These are phyloP conservation scores for Tricholoma sp. DNA, from an alignment of 768 basidiomycete genomes.

Conservation along the genomic window DNA sequence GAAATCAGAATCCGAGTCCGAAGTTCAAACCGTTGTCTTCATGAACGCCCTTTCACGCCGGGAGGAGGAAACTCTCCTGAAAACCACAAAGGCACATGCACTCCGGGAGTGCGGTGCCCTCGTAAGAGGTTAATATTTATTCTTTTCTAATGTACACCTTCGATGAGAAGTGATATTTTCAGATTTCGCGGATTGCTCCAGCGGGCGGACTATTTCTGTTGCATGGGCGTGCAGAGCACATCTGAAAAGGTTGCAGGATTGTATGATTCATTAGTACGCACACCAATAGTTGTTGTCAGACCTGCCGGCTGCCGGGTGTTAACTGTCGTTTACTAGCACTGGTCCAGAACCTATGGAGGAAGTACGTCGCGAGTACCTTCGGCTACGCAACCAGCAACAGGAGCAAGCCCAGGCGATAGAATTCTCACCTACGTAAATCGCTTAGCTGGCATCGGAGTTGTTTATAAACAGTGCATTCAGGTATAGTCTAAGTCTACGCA, in stretches of 20 bases:
- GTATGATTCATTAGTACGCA: conserved; percentile 76
- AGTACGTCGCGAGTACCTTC: conserved; percentile 69
- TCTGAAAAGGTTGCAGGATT: conserved; percentile 66
- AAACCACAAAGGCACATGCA: conserved; percentile 75
- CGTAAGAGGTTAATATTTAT: conserved; percentile 55
- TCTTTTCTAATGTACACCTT: not conserved
- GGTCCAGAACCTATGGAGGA: conserved; percentile 69
- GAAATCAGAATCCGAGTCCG: no score
- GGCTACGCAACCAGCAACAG: conserved; percentile 46
- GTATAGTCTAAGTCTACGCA: no score
- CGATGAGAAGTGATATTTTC: conserved; percentile 4
- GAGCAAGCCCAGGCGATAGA: conserved; percentile 8
- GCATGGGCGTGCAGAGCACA: conserved; percentile 78
- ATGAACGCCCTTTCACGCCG: conserved; percentile 86
- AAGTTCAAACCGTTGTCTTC: not conserved
- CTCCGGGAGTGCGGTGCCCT: conserved; percentile 71
- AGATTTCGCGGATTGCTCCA: conserved; percentile 86
- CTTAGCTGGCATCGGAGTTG: no score
- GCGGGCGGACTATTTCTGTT: conserved; percentile 76
- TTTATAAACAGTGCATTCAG: no score
- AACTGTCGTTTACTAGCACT: conserved; percentile 40
- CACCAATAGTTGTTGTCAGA: not conserved
- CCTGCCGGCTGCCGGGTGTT: not conserved
- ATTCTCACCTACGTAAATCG: not conserved
- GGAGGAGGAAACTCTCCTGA: conserved; percentile 82